Evolutionary conservation across 345 rosid species (phyloP).

Genomic region (Pugionium dolabratum): DNA sequence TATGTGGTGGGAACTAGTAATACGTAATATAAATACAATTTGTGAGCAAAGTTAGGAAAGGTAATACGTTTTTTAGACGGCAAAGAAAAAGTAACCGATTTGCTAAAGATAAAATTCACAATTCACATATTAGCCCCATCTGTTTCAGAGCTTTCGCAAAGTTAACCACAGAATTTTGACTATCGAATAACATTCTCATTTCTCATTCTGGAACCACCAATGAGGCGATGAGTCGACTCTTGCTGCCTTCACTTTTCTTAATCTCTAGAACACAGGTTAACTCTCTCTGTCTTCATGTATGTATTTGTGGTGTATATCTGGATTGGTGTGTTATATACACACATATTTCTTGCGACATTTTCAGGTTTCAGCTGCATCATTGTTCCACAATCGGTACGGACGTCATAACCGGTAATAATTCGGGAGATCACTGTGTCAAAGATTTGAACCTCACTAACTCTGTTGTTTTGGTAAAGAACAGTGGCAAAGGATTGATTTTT

Average conservation of each 20-base stretch:
- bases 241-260: conserved; percentile 34
- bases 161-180: too few relatives aligned
- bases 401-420: conserved; percentile 59
- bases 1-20: too few relatives aligned
- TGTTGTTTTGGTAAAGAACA: conserved; percentile 10
- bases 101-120: too few relatives aligned
- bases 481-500: conserved; percentile 18
- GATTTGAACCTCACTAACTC: neutral
- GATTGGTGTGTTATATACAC: neutral
- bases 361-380: conserved; percentile 51
- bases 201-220: too few relatives aligned
- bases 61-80: too few relatives aligned
- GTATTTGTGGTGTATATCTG: neutral
- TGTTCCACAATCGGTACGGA: conserved; percentile 35
- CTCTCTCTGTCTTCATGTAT: conserved; percentile 14
- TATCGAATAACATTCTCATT: too few relatives aligned
- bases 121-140: too few relatives aligned
- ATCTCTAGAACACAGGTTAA: conserved; percentile 37
- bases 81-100: too few relatives aligned
- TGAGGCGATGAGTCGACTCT: conserved; percentile 37
- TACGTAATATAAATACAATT: too few relatives aligned
- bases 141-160: too few relatives aligned
- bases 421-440: neutral
- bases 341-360: conserved; percentile 7
- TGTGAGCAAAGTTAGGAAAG: too few relatives aligned